phyloP scores from a whole-genome alignment of 768 basidiomycete genomes.

The Lactifluus volemus region DNA sequence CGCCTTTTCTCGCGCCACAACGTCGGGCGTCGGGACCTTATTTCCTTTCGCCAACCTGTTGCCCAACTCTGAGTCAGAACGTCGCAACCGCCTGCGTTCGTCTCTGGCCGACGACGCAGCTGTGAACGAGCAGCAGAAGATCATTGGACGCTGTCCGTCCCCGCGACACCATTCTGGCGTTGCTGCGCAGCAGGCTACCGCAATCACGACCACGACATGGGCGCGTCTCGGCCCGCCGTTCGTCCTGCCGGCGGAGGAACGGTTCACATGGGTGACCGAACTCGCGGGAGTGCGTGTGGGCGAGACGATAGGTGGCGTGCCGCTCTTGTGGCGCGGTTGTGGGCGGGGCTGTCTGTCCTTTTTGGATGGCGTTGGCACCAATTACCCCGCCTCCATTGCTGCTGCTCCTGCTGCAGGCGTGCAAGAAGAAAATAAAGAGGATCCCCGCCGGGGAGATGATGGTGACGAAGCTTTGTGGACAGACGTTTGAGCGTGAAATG shows the following conservation, averaged over 20 bases:
- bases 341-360: conserved; percentile 14
- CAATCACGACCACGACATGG: not conserved
- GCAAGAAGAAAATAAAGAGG: not conserved
- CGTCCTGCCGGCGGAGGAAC: conserved; percentile 15
- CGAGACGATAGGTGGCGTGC: conserved; percentile 15
- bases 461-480: not conserved
- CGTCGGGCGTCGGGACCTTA: conserved; percentile 4
- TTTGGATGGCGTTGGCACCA: not conserved
- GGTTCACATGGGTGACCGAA: conserved; percentile 13
- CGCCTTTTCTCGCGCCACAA: conserved; percentile 14
- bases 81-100: not conserved
- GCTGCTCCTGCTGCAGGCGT: not conserved
- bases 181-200: not conserved
- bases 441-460: not conserved
- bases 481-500: not conserved
- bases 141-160: conserved; percentile 17
- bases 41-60: not conserved
- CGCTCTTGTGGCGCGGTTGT: conserved; percentile 19
- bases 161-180: not conserved
- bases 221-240: conserved; percentile 13
- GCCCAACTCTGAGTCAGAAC: not conserved
- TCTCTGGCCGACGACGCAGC: no score
- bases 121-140: not conserved
- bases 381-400: no score
- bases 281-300: conserved; percentile 16